Evolutionary conservation across 306 rosid genomes (phyloP).

Genomic region (Oemleria cerasiformis): DNA sequence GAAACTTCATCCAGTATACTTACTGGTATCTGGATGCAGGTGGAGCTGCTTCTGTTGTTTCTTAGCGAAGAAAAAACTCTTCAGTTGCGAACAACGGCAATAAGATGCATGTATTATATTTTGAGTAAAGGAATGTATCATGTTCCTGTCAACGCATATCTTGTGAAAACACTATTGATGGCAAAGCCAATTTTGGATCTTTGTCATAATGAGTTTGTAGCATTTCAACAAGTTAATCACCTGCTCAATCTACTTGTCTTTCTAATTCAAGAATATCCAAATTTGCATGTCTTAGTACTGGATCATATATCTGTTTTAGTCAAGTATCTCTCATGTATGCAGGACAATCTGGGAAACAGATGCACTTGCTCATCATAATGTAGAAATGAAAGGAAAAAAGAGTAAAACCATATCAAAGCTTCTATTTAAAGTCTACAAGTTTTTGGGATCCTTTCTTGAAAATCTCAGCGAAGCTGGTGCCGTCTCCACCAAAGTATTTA

Average conservation of each 20-base stretch:
- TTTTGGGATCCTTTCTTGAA: conserved; percentile 43
- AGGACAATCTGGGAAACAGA: conserved; percentile 13
- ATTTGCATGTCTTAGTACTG: conserved; percentile 32
- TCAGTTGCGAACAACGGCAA: conserved; percentile 42
- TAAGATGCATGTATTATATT: conserved; percentile 58
- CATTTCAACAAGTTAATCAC: conserved; percentile 27
- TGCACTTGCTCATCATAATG: conserved; percentile 6
- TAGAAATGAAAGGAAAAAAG: conserved; percentile 21
- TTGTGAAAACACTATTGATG: conserved; percentile 24
- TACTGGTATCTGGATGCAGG: conserved; percentile 45
- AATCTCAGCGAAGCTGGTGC: conserved; percentile 33
- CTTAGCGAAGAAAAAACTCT: conserved; percentile 39
- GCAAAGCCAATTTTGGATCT: conserved; percentile 29
- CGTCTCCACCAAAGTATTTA: conserved; percentile 24
- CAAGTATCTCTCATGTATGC: conserved; percentile 27
- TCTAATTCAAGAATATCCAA: conserved; percentile 32
- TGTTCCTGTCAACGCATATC: conserved; percentile 24
- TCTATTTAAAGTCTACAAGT: conserved; percentile 38
- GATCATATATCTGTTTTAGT: conserved; percentile 38
- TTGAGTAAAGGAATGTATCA: conserved; percentile 36
- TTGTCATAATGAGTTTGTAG: conserved; percentile 26
- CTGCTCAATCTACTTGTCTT: conserved; percentile 42
- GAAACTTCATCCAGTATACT: neutral
- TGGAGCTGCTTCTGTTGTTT: conserved; percentile 53
- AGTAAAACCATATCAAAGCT: conserved; percentile 28